Evolutionary conservation across 2,329 filamentous ascomycete species (phyloP).

Genomic region (Knufia fluminis): DNA sequence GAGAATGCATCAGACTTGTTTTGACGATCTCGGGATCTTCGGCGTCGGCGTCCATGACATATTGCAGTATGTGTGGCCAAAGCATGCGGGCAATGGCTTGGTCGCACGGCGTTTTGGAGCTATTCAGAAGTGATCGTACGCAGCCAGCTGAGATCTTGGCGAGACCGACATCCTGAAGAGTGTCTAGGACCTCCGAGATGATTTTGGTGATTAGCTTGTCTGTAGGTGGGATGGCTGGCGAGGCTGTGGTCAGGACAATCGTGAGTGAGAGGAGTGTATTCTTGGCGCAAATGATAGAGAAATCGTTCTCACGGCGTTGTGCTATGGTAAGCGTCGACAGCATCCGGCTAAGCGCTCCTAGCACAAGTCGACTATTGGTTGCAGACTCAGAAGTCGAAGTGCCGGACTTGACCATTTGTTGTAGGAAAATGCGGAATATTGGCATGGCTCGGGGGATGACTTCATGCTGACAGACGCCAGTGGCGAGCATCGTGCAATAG

Average conservation of each 20-base stretch:
- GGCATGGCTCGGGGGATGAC: constrained; percentile 85
- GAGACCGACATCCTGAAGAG: constrained; percentile 51
- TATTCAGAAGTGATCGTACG: constrained; percentile 72
- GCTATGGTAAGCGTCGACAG: constrained; percentile 54
- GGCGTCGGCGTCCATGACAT: constrained; percentile 56
- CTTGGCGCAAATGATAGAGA: constrained; percentile 79
- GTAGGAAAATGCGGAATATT: constrained; percentile 83
- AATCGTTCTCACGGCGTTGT: constrained; percentile 49
- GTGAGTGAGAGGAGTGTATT: constrained; percentile 84
- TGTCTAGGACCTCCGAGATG: constrained; percentile 74
- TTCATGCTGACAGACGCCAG: constrained; percentile 73
- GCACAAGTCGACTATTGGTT: constrained; percentile 58
- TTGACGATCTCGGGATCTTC: constrained; percentile 75
- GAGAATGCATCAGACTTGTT: constrained; percentile 59
- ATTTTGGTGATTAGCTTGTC: constrained; percentile 69
- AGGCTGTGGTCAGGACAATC: constrained; percentile 74
- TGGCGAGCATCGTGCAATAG: constrained; percentile 84
- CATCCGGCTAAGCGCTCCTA: constrained; percentile 74
- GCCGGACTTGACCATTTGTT: constrained; percentile 41
- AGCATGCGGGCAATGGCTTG: constrained; percentile 66
- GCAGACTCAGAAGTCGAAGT: constrained; percentile 33
- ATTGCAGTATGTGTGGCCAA: constrained; percentile 64
- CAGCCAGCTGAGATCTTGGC: constrained; percentile 87
- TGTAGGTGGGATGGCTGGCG: constrained; percentile 61
- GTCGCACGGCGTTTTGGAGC: constrained; percentile 52